These are phyloP conservation scores for Jaapia argillacea DNA, from an alignment of 768 basidiomycete genomes.

Conservation along the genomic window DNA sequence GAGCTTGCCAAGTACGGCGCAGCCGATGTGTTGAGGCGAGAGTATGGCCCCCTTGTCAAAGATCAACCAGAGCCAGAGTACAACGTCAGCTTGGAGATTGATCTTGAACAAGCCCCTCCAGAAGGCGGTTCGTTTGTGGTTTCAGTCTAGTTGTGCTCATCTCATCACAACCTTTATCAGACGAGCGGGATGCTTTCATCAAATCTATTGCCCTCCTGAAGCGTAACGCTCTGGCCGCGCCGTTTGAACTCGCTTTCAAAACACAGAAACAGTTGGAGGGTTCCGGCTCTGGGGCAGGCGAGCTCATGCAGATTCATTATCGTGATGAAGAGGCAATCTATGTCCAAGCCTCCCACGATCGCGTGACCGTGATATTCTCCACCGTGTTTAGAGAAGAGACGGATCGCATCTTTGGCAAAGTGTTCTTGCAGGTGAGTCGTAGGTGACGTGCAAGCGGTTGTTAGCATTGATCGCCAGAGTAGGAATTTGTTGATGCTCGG, in stretches of 20 bases:
- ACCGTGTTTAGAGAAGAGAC: slow-evolving; percentile 97
- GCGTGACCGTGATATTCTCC: slow-evolving; percentile 96
- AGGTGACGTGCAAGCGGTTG: not conserved
- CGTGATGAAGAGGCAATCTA: slow-evolving; percentile 97
- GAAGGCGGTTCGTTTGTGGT: slow-evolving; percentile 50
- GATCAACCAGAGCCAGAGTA: slow-evolving; percentile 77
- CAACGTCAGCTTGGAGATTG: slow-evolving; percentile 78
- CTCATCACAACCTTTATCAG: slow-evolving; percentile 32
- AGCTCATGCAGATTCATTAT: slow-evolving; percentile 90
- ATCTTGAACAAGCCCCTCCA: slow-evolving; percentile 78
- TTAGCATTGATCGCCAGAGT: not conserved
- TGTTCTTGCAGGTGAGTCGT: slow-evolving; percentile 83
- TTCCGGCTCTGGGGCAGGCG: slow-evolving; percentile 56
- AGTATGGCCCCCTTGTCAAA: slow-evolving; percentile 70
- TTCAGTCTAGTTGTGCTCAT: not conserved
- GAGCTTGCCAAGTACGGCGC: slow-evolving; percentile 88
- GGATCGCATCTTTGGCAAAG: slow-evolving; percentile 92
- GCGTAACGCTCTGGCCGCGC: slow-evolving; percentile 89
- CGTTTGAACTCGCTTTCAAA: slow-evolving; percentile 83
- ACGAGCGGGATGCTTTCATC: slow-evolving; percentile 71
- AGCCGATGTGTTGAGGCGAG: slow-evolving; percentile 61
- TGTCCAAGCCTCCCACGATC: slow-evolving; percentile 85
- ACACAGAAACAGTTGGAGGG: slow-evolving; percentile 78
- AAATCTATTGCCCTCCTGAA: slow-evolving; percentile 79
- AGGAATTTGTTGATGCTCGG: slow-evolving; percentile 99